Evolutionary conservation across 2,329 filamentous ascomycete genomes (phyloP).

Genomic region (Arthrobotrys megalospora): DNA sequence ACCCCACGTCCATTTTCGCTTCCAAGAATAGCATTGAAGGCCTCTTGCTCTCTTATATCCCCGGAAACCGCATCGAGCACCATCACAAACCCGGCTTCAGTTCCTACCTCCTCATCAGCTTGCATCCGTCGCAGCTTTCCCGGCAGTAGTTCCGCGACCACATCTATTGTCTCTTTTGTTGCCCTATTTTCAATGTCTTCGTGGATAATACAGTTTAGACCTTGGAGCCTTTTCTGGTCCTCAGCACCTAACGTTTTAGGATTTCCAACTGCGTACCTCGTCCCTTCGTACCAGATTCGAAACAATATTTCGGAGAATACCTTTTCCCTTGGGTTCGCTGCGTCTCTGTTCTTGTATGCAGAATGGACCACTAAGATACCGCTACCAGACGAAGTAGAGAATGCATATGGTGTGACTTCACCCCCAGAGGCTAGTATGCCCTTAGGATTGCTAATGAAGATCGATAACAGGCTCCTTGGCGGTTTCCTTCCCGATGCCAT

Average conservation of each 20-base stretch:
- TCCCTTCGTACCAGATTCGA: slow-evolving; percentile 38
- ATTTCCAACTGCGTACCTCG: background rate
- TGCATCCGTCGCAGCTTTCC: background rate
- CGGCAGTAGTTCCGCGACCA: background rate
- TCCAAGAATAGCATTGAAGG: slow-evolving; percentile 31
- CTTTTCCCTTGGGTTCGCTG: background rate
- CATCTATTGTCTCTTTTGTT: background rate
- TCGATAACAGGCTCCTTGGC: background rate
- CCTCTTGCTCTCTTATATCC: background rate
- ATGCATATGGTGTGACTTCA: background rate
- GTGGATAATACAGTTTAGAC: slow-evolving; percentile 1
- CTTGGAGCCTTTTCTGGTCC: background rate
- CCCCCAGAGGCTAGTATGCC: background rate
- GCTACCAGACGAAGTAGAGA: background rate
- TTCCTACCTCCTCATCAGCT: background rate
- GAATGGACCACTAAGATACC: slow-evolving; percentile 6
- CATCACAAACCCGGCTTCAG: background rate
- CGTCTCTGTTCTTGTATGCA: slow-evolving; percentile 10
- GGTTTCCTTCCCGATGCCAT: background rate
- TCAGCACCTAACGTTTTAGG: background rate
- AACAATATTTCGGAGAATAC: slow-evolving; percentile 32
- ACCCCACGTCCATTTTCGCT: slow-evolving; percentile 13
- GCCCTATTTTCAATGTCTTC: background rate
- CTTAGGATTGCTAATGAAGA: background rate
- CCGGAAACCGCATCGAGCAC: background rate